Conservation (phyloP, 495 filamentous ascomycete species). For the Penicillium atrosanguineum region DNA sequence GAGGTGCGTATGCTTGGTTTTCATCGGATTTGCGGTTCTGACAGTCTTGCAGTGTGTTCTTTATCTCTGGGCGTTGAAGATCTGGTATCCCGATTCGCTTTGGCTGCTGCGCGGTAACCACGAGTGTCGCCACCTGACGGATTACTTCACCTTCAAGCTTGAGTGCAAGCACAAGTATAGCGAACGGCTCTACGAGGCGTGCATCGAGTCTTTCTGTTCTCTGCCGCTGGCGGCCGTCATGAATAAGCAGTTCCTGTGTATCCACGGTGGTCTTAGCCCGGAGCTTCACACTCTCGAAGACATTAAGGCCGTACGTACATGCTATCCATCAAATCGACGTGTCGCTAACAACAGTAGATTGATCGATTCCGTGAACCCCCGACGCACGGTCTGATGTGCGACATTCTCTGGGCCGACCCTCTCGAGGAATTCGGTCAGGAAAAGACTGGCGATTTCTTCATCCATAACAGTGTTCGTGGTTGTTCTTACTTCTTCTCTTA, state of each 20-base stretch:
- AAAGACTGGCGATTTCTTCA: slow-evolving; percentile 93
- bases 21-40: background rate
- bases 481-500: slow-evolving; percentile 99
- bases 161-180: slow-evolving; percentile 99
- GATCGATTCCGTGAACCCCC: slow-evolving; percentile 97
- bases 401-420: slow-evolving; percentile 97
- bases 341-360: slow-evolving; percentile 56
- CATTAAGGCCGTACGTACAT: slow-evolving; percentile 68
- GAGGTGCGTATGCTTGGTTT: slow-evolving; percentile 53
- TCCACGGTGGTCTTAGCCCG: slow-evolving; percentile 93
- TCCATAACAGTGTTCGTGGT: slow-evolving; percentile 96
- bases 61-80: slow-evolving; percentile 97
- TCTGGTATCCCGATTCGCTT: slow-evolving; percentile 96
- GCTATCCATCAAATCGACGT: background rate
- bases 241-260: slow-evolving; percentile 99
- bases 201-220: slow-evolving; percentile 95
- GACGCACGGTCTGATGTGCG: slow-evolving; percentile 97
- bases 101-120: slow-evolving; percentile 98
- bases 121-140: slow-evolving; percentile 96
- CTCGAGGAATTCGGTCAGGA: slow-evolving; percentile 99
- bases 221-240: slow-evolving; percentile 94
- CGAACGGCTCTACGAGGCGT: slow-evolving; percentile 93
- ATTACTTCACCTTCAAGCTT: slow-evolving; percentile 99
- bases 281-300: slow-evolving; percentile 96
- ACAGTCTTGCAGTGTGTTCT: slow-evolving; percentile 68